Conservation (phyloP, 1,139 yeast species). For the Hanseniaspora sp. region DNA sequence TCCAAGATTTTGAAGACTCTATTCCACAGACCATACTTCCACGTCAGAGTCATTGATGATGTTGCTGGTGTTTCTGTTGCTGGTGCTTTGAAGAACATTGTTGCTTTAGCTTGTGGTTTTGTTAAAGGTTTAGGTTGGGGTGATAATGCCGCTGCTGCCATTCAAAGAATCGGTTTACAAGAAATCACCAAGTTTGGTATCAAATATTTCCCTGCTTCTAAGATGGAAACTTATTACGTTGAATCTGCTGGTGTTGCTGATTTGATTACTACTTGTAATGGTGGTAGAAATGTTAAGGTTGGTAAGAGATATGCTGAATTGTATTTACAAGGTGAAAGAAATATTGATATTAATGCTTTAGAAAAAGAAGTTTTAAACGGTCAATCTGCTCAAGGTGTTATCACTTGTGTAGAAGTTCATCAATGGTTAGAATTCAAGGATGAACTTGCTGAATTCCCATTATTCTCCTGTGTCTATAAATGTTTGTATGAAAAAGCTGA, state of each 20-base stretch:
- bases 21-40: constrained; percentile 94
- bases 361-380: constrained; percentile 79
- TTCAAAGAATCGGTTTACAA: constrained; percentile 83
- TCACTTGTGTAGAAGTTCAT: constrained; percentile 81
- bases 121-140: constrained; percentile 98
- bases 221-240: constrained; percentile 69
- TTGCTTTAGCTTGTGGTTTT: constrained; percentile 87
- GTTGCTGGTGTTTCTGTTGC: constrained; percentile 90
- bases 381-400: constrained; percentile 87
- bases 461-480: constrained; percentile 73
- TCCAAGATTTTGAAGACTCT: constrained; percentile 43
- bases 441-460: constrained; percentile 64
- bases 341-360: constrained; percentile 40
- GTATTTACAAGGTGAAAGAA: constrained; percentile 10
- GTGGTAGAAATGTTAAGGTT: constrained; percentile 88
- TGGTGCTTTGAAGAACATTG: constrained; percentile 89
- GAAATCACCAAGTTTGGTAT: constrained; percentile 81
- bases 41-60: constrained; percentile 77
- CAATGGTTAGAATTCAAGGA: constrained; percentile 58
- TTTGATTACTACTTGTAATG: constrained; percentile 88
- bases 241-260: constrained; percentile 97
- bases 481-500: constrained; percentile 64
- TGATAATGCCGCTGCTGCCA: constrained; percentile 90
- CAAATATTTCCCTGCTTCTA: constrained; percentile 57
- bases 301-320: constrained; percentile 62